These are phyloP conservation scores for Trypanosoma congolense DNA, from an alignment of 208 protist species.

Conservation along the genomic window DNA sequence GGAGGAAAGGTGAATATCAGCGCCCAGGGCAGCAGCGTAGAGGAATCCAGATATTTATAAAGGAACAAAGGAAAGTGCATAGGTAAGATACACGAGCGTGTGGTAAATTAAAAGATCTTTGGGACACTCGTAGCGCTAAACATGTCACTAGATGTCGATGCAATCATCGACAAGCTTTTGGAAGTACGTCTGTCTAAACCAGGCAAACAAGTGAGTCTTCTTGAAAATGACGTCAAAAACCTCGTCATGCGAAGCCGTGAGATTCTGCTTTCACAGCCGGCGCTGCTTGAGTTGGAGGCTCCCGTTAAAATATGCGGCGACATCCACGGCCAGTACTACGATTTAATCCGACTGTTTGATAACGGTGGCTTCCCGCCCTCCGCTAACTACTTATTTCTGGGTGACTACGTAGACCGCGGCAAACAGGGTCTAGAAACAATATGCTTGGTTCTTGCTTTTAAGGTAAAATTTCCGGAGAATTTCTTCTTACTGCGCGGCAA, in stretches of 20 bases:
- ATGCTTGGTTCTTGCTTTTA: slow-evolving; percentile 96
- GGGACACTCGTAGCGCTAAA: background rate
- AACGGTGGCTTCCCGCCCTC: slow-evolving; percentile 98
- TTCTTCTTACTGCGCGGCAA: slow-evolving; percentile 99
- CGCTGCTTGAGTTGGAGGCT: slow-evolving; percentile 87
- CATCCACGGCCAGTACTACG: slow-evolving; percentile 99
- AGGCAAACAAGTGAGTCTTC: slow-evolving; percentile 84
- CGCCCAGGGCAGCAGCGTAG: background rate
- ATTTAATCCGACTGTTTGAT: slow-evolving; percentile 99
- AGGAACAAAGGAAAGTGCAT: background rate
- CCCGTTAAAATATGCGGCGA: slow-evolving; percentile 96
- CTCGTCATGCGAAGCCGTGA: slow-evolving; percentile 78
- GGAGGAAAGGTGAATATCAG: background rate
- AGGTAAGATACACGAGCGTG: background rate
- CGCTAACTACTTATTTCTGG: slow-evolving; percentile 99
- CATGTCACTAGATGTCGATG: slow-evolving; percentile 81
- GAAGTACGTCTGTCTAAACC: slow-evolving; percentile 87
- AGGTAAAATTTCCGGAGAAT: slow-evolving; percentile 99
- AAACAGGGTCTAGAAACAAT: slow-evolving; percentile 99
- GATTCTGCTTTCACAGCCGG: slow-evolving; percentile 82
- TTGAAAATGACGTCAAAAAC: slow-evolving; percentile 86
- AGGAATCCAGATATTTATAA: too few relatives aligned
- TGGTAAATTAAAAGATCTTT: background rate
- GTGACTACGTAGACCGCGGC: slow-evolving; percentile 99
- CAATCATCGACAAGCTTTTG: slow-evolving; percentile 90